Base-by-base conservation (phyloP, 805 yeast species). In the Kodamaea kaohsiungensis region DNA sequence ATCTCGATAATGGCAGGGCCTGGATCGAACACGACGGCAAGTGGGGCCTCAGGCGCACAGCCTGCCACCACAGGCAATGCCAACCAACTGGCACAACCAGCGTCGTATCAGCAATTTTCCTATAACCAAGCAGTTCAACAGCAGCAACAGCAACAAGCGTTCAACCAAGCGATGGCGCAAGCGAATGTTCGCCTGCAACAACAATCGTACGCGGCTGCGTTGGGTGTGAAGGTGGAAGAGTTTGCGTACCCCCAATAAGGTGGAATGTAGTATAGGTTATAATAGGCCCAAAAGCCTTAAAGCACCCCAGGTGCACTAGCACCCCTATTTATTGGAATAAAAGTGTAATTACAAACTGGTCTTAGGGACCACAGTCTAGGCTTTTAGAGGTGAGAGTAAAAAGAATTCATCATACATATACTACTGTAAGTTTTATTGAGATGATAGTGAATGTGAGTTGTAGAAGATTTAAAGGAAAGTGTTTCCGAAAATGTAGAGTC, bases 111-210 rank as follows among this genome's bases (percentile, higher is more conserved):
- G 52, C 54, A 53, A 45, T 43, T 46, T 22, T 46, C 51, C 43
- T 56, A 56, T 47, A 59, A 59, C 54, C 65, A 61, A 46, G 63
- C 63, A 16, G 54, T 59, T 43, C 59, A 57, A 12, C 66, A 62
- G 50, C 61, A 60, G 39, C 66, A 63, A 54, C 43, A 43, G 40
- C 51, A 48, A 38, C 51, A 48, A 38, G 64, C 61, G 33, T 61
- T 59, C 37, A 61, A 61, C 45, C 66, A 61, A 53, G 63, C 62
- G n/a, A 53, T 61, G 51, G 46, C 43, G 30, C 46, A 39, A 35
- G 48, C 25, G 8, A 43, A 50, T 43, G 39, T 46, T 50, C 45
- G 45, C 25, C 45, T 40, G 45, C 70, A 45, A 46, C 66, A 37
- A 35, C 66, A 47, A 42, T 46, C 52, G 40, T 45, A 51, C 33